Percentiles rank a stretch among this genome's conserved stretches.
phyloP scores from a whole-genome alignment of 2,329 filamentous ascomycete species.

The Aspergillus sp. region DNA sequence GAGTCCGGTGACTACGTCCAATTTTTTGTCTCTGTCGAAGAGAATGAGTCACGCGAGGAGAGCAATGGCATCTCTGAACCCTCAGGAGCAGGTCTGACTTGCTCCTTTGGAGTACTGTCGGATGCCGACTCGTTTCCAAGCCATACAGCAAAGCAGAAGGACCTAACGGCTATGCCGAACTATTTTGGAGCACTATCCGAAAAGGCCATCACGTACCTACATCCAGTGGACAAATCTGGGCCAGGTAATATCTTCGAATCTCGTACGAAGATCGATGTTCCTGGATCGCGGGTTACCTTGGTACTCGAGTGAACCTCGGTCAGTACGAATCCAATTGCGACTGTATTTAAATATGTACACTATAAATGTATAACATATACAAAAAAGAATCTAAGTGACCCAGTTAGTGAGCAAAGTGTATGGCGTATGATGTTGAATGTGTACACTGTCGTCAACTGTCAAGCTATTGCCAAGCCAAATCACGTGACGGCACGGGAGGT shows the following conservation, averaged over 20 bases:
- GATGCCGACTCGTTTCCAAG: conserved; percentile 22
- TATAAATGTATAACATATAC: background rate
- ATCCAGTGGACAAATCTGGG: conserved; percentile 18
- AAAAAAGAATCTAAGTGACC: too few relatives aligned
- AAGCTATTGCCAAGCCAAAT: conserved; percentile 26
- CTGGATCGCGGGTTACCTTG: conserved; percentile 30
- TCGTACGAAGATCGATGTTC: conserved; percentile 37
- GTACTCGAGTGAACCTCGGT: conserved; percentile 10
- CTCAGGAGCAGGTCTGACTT: conserved; percentile 20
- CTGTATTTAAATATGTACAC: background rate
- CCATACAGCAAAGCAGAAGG: conserved; percentile 6
- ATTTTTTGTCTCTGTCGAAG: conserved; percentile 40
- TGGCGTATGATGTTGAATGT: background rate
- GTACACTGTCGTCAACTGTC: background rate
- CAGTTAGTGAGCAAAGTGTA: too few relatives aligned
- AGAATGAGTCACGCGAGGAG: conserved; percentile 2
- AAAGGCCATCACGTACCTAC: conserved; percentile 36
- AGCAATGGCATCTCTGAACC: background rate
- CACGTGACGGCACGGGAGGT: conserved; percentile 33
- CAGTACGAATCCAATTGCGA: background rate
- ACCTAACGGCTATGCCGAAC: conserved; percentile 27
- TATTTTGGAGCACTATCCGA: conserved; percentile 43
- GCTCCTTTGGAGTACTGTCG: conserved; percentile 34
- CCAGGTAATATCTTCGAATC: conserved; percentile 13
- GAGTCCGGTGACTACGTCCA: conserved; percentile 40